A percentile compares a stretch with the other conserved stretches of the same genome.
Evolutionary conservation across 2,329 filamentous ascomycete species (phyloP).

Genomic region (Aspergillus neoniger): DNA sequence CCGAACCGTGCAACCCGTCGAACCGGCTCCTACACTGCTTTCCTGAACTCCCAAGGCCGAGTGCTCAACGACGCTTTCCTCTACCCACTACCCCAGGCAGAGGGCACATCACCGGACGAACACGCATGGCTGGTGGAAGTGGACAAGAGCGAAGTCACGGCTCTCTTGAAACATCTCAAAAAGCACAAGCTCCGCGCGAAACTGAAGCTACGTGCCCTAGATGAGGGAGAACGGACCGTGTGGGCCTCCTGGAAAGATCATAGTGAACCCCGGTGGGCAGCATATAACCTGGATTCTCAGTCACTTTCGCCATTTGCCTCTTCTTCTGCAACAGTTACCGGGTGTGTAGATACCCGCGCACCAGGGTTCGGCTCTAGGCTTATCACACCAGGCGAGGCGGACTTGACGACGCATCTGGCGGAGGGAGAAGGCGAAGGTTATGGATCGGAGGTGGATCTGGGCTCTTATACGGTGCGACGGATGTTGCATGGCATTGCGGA

Average conservation of each 20-base stretch:
- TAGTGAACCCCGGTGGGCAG: slow-evolving; percentile 38
- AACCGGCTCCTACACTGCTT: slow-evolving; percentile 73
- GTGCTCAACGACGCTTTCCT: slow-evolving; percentile 89
- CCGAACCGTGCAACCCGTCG: slow-evolving; percentile 37
- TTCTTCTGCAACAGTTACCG: slow-evolving; percentile 27
- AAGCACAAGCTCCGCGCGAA: slow-evolving; percentile 85
- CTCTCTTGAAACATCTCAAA: slow-evolving; percentile 71
- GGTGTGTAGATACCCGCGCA: slow-evolving; percentile 43
- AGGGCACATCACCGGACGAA: slow-evolving; percentile 26
- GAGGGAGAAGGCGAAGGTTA: slow-evolving; percentile 41
- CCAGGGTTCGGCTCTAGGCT: slow-evolving; percentile 44
- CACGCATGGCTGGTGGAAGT: slow-evolving; percentile 76
- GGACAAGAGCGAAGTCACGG: slow-evolving; percentile 66
- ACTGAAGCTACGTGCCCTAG: slow-evolving; percentile 67
- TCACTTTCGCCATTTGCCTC: slow-evolving; percentile 33
- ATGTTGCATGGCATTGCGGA: slow-evolving; percentile 82
- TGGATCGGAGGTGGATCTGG: slow-evolving; percentile 52
- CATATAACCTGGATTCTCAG: slow-evolving; percentile 41
- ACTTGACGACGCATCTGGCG: slow-evolving; percentile 33
- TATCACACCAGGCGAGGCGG: slow-evolving; percentile 40
- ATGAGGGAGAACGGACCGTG: slow-evolving; percentile 64
- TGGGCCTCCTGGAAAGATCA: slow-evolving; percentile 74
- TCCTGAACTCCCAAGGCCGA: slow-evolving; percentile 81
- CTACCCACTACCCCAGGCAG: slow-evolving; percentile 61
- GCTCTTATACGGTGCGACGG: slow-evolving; percentile 71